Conservation (phyloP, 371 early-diverging fungal genomes). For the Capniomyces stellatus region DNA sequence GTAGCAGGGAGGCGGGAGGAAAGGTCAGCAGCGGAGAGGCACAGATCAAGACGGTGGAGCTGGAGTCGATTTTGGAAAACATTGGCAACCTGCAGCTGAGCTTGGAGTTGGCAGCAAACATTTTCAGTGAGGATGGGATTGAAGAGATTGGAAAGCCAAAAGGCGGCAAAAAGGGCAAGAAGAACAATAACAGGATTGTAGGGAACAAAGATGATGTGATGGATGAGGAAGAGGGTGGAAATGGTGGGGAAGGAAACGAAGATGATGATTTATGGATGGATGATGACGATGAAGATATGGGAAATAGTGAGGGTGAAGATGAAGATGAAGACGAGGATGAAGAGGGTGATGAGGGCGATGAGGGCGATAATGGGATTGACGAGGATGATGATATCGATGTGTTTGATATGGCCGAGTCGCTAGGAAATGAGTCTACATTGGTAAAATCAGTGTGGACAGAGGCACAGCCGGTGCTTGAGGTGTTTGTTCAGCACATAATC, state of each 20-base stretch:
- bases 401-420: slow-evolving; percentile 20
- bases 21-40: slow-evolving; percentile 18
- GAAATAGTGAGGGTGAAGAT: slow-evolving; percentile 7
- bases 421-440: background rate
- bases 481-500: too few relatives aligned
- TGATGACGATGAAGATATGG: slow-evolving; percentile 18
- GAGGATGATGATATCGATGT: slow-evolving; percentile 29
- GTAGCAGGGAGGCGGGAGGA: slow-evolving; percentile 29
- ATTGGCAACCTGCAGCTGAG: slow-evolving; percentile 47
- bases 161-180: slow-evolving; percentile 3
- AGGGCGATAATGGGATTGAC: slow-evolving; percentile 16
- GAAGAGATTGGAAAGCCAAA: slow-evolving; percentile 8
- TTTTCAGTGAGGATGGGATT: slow-evolving; percentile 42
- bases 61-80: slow-evolving; percentile 30
- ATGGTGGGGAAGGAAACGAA: slow-evolving; percentile 10
- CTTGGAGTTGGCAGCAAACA: slow-evolving; percentile 62
- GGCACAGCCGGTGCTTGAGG: background rate
- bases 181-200: background rate
- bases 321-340: slow-evolving; percentile 18
- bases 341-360: slow-evolving; percentile 30
- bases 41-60: slow-evolving; percentile 5
- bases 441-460: background rate
- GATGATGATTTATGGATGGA: slow-evolving; percentile 36
- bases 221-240: slow-evolving; percentile 23
- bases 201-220: too few relatives aligned